Base-by-base conservation (phyloP, 1,284 basidiomycete species). In the Schizophyllum commune region DNA sequence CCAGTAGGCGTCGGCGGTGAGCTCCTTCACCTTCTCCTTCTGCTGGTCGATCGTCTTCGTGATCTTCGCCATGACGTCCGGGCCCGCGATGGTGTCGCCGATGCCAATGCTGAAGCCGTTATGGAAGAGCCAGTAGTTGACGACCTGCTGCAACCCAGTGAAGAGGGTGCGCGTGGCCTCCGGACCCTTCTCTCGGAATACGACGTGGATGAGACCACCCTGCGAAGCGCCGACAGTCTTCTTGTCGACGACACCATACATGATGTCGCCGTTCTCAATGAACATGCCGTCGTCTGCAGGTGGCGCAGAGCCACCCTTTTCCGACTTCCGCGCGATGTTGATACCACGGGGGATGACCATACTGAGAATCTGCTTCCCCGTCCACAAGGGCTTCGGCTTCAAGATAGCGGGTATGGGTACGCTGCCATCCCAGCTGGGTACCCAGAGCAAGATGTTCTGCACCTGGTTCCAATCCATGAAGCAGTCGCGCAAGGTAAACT, bases 31-130 rank as follows among this genome's bases (percentile, higher is more conserved):
- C 34, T 87, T 83, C 51, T 79, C 73, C 78, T 98, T 98, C 65
- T 90, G 90, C 63, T 88, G 81, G 8, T 85, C 82, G 65, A 99
- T 96, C 60, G 88, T 89, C 62, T 89, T 77, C 7, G 90, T 93
- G 73, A 99, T 98, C 69, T 81, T 85, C 39, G 76, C 82, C 96
- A 93, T 97, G 34, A 95, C 97, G 22, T 80, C 84, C 65, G 83
- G 83, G 71, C 98, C 96, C 15, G 96, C 95, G 59, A 99, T 96
- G 0, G 97, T 99, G 74, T 99, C 97, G 55, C 96, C 97, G 66
- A 99, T 99, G 65, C 97, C 97, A 66, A 99, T 98, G 69, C 92
- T 96, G 83, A 99, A 99, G 52, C 97, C 96, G 67, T 96, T 96
- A 77, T 99, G 97, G 76, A 99, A 91, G 7, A 99, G 83, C 97